Base-by-base conservation (phyloP, 306 rosid genomes). In the Argentina anserina region DNA sequence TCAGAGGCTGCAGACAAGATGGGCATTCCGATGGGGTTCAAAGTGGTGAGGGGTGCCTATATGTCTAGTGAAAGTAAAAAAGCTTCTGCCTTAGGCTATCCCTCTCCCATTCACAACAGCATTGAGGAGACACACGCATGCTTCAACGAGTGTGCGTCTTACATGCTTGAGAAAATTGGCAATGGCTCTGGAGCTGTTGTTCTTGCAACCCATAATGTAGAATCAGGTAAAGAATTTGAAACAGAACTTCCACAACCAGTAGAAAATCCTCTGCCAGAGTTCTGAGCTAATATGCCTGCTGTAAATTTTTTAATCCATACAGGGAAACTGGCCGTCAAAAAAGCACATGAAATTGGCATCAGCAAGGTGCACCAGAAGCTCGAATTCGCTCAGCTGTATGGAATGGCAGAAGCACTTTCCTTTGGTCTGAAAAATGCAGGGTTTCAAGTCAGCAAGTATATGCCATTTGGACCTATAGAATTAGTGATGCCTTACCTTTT, bases 371-470 rank as follows among this genome's bases (percentile, higher is more conserved):
- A 78, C 77, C 82, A 81, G 41, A 94, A 84, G 83, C 81, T 94
- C 1, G 96, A 94, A 73, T 94, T 94, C 73, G 99, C 99, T 5
- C 97, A 91, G 69, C 86, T 94, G 14, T 81, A 81, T 41, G 99
- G 99, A 53, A 94, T 94, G 99, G 82, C 97, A 6, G 99, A 94
- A 41, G 88, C 91, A 14, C 86, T 94, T 29, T 94, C 99, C 23
- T 90, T 78, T 69, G 91, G 89, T n/a, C 71, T 94, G 69, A 83
- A 89, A 77, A 88, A 88, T 67, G 95, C 97, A 67, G 99, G 99
- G 71, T 94, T 94, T 76, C 96, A 88, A 74, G 99, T 94, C 3
- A 94, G 99, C 64, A 94, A 94, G 79, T 94, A 94, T 3, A 88
- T 94, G 99, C 97, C 99, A 12, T 91, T 89, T 77, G 99, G 99